These are phyloP conservation scores for Gaeumannomyces sp. DNA, from an alignment of 2,329 filamentous ascomycete species.

Conservation along the genomic window DNA sequence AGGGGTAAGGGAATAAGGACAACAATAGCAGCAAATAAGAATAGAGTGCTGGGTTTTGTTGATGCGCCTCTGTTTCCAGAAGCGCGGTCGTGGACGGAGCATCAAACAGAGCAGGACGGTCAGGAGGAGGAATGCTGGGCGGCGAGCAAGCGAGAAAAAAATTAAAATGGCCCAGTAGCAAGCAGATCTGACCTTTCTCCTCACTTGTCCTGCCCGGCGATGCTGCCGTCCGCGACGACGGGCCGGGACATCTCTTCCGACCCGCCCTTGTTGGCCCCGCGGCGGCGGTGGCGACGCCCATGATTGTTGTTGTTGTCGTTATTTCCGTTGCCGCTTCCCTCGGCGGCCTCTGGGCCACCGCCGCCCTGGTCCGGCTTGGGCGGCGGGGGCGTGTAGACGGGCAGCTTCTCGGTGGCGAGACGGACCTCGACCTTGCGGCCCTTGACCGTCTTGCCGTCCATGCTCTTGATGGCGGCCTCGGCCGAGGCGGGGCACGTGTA, in stretches of 20 bases:
- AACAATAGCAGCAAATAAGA: too few species aligned
- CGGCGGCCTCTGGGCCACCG: too few species aligned
- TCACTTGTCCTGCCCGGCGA: background rate
- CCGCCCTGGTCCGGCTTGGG: slow-evolving; percentile 3
- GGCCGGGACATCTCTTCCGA: background rate
- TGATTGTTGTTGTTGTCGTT: background rate
- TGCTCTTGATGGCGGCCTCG: background rate
- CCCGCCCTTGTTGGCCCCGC: slow-evolving; percentile 4
- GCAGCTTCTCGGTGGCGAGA: slow-evolving; percentile 8
- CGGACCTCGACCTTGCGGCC: background rate
- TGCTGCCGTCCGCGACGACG: slow-evolving; percentile 14
- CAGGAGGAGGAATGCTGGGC: too few species aligned
- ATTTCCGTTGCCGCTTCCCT: too few species aligned
- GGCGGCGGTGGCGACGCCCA: slow-evolving; percentile 4
- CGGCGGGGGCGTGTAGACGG: slow-evolving; percentile 11
- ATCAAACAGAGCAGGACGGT: too few species aligned
- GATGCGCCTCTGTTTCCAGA: too few species aligned
- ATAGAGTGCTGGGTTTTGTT: too few species aligned
- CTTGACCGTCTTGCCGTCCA: slow-evolving; percentile 5
- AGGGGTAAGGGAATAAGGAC: too few species aligned
- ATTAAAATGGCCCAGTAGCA: too few species aligned
- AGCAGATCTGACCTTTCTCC: background rate
- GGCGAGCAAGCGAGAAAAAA: too few species aligned
- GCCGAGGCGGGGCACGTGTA: background rate
- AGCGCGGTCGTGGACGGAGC: too few species aligned